phyloP scores from a whole-genome alignment of 768 basidiomycete genomes.

The Boletus eberwhitei region DNA sequence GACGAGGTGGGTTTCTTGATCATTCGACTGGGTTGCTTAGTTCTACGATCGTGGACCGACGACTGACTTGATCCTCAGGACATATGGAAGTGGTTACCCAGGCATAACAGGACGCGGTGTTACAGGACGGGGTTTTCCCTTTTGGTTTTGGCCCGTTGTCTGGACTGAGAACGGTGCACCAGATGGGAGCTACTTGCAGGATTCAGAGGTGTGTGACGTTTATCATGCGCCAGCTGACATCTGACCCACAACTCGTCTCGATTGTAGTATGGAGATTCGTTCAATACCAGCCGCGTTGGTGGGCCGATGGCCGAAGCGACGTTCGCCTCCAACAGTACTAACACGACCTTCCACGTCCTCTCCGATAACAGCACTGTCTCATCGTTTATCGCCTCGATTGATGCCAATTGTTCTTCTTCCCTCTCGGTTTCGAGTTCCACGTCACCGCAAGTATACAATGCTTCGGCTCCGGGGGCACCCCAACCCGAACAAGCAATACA shows the following conservation, averaged over 20 bases:
- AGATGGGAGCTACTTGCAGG: slow-evolving; percentile 33
- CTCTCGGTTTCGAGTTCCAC: slow-evolving; percentile 34
- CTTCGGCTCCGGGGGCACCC: slow-evolving; percentile 25
- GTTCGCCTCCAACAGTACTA: slow-evolving; percentile 39
- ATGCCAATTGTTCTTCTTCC: slow-evolving; percentile 40
- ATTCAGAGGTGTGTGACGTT: slow-evolving; percentile 37
- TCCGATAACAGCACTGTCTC: slow-evolving; percentile 47
- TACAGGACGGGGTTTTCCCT: slow-evolving; percentile 52
- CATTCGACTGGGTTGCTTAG: not conserved
- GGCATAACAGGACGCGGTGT: slow-evolving; percentile 45
- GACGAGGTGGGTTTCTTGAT: slow-evolving; percentile 33
- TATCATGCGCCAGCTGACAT: not conserved
- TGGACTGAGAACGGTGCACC: slow-evolving; percentile 46
- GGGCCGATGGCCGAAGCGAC: slow-evolving; percentile 39
- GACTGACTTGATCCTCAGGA: slow-evolving; percentile 31
- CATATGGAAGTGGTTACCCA: slow-evolving; percentile 66
- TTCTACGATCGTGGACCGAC: not conserved
- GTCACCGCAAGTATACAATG: slow-evolving; percentile 32
- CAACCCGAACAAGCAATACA: slow-evolving; percentile 57
- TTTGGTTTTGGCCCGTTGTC: slow-evolving; percentile 62
- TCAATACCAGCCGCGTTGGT: slow-evolving; percentile 49
- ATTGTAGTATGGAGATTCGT: slow-evolving; percentile 43
- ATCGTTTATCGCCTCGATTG: slow-evolving; percentile 42
- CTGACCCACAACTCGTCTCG: slow-evolving; percentile 8
- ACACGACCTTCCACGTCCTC: slow-evolving; percentile 44